Percentiles rank a stretch among this genome's conserved stretches.
Evolutionary conservation across 768 basidiomycete species (phyloP).

Genomic region (Crucibulum laeve): DNA sequence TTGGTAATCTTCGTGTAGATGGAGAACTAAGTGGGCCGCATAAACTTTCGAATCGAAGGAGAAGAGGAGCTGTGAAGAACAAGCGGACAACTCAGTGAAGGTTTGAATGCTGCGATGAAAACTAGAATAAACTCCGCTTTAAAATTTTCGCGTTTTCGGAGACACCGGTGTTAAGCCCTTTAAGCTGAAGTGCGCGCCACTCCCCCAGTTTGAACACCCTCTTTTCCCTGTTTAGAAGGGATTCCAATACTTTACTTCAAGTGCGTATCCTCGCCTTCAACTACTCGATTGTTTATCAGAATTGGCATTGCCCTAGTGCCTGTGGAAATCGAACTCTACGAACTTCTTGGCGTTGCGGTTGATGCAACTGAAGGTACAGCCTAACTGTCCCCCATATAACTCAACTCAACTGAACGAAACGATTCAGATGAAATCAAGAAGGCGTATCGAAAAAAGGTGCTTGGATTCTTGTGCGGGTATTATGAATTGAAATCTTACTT

Average conservation of each 20-base stretch:
- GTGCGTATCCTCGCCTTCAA: background rate
- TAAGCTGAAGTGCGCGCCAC: background rate
- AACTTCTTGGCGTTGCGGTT: constrained; percentile 71
- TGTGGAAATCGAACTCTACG: constrained; percentile 79
- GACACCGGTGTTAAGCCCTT: background rate
- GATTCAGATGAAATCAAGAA: constrained; percentile 83
- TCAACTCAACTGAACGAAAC: constrained; percentile 11
- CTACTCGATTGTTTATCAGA: background rate
- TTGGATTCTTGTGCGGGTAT: constrained; percentile 7
- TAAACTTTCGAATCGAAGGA: constrained; percentile 1
- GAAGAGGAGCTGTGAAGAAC: background rate
- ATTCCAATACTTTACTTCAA: background rate
- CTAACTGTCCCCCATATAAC: constrained; percentile 1
- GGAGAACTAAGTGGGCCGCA: too few relatives aligned
- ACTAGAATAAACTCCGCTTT: constrained; percentile 26
- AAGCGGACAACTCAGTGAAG: too few relatives aligned
- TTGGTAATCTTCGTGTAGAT: too few relatives aligned
- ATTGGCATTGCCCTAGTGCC: constrained; percentile 42
- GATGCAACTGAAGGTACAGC: constrained; percentile 65
- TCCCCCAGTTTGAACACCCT: too few relatives aligned
- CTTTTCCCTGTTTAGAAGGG: too few relatives aligned
- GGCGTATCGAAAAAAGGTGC: constrained; percentile 90
- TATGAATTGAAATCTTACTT: constrained; percentile 9
- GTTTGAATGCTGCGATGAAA: constrained; percentile 1
- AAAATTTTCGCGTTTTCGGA: constrained; percentile 17